Percentiles rank a stretch among this genome's conserved stretches.
Conservation (phyloP, 2,329 filamentous ascomycete genomes). For the Penicillium paneum region DNA sequence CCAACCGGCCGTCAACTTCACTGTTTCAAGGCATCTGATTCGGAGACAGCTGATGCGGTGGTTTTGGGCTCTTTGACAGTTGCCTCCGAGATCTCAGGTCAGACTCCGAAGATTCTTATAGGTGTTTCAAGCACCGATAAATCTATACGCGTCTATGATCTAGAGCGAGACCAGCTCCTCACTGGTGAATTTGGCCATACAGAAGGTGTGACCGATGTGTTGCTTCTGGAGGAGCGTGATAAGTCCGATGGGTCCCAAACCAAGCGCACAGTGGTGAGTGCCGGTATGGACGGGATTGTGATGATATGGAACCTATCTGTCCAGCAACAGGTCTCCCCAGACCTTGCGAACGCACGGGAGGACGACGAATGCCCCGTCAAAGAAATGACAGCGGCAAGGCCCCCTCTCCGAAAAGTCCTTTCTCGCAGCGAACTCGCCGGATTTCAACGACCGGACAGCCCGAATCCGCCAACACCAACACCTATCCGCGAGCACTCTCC, state of each 20-base stretch:
- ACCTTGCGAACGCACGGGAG: conserved; percentile 32
- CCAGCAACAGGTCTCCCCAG: conserved; percentile 34
- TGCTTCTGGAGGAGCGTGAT: conserved; percentile 56
- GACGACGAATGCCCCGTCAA: conserved; percentile 45
- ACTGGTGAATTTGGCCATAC: conserved; percentile 94
- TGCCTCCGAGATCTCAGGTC: conserved; percentile 51
- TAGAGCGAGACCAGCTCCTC: conserved; percentile 70
- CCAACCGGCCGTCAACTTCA: conserved; percentile 65
- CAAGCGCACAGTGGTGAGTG: conserved; percentile 60
- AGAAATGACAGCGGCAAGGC: conserved; percentile 56
- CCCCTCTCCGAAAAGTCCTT: conserved; percentile 78
- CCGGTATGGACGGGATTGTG: conserved; percentile 75
- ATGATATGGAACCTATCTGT: conserved; percentile 66
- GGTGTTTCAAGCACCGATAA: conserved; percentile 96
- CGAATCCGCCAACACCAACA: conserved; percentile 43
- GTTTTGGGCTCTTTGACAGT: conserved; percentile 75
- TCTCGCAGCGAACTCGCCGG: conserved; percentile 84
- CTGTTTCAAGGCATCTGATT: conserved; percentile 80
- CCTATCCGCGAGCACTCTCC: conserved; percentile 48
- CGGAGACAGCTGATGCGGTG: conserved; percentile 74
- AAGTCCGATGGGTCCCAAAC: conserved; percentile 44
- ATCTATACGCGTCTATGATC: conserved; percentile 85
- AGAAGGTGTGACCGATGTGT: conserved; percentile 83
- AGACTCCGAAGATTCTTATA: conserved; percentile 65
- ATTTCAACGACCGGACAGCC: conserved; percentile 57